Conservation (phyloP, 768 basidiomycete species). For the Auricularia auricula-judae region DNA sequence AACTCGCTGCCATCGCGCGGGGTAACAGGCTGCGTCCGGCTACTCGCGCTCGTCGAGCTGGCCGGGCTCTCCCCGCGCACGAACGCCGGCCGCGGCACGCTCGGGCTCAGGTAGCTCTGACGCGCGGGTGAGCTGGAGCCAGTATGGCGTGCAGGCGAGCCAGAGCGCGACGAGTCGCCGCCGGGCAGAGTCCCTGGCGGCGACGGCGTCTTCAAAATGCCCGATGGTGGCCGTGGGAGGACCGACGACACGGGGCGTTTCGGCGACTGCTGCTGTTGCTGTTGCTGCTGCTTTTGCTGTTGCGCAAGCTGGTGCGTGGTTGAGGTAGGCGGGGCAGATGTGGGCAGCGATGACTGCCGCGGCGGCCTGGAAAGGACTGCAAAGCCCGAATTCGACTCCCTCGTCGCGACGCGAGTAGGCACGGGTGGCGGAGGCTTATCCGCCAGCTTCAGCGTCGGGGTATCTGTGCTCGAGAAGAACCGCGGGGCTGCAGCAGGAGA, state of each 20-base stretch:
- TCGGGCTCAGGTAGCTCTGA: background rate
- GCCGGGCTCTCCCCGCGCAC: conserved; percentile 58
- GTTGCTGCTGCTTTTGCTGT: conserved; percentile 21
- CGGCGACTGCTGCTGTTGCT: conserved; percentile 14
- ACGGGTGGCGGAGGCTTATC: background rate
- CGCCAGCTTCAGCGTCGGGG: background rate
- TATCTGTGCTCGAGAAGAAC: background rate
- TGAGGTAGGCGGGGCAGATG: conserved; percentile 11
- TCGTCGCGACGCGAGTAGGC: background rate
- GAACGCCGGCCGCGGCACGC: conserved; percentile 41
- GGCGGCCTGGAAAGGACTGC: conserved; percentile 2
- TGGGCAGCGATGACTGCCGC: conserved; percentile 15
- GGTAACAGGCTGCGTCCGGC: conserved; percentile 62
- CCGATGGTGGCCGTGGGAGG: conserved; percentile 12
- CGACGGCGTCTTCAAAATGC: conserved; percentile 14
- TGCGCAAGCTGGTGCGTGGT: conserved; percentile 16
- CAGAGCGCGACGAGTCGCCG: background rate
- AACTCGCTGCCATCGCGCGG: conserved; percentile 70
- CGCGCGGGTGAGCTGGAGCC: conserved; percentile 1
- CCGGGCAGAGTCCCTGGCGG: conserved; percentile 5
- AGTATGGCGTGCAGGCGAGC: background rate
- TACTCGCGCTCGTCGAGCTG: conserved; percentile 78
- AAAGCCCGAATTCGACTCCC: background rate
- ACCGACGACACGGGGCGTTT: conserved; percentile 22
- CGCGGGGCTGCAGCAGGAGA: background rate